Conservation (phyloP, 2,329 filamentous ascomycete species). For the Xylaria sp. region DNA sequence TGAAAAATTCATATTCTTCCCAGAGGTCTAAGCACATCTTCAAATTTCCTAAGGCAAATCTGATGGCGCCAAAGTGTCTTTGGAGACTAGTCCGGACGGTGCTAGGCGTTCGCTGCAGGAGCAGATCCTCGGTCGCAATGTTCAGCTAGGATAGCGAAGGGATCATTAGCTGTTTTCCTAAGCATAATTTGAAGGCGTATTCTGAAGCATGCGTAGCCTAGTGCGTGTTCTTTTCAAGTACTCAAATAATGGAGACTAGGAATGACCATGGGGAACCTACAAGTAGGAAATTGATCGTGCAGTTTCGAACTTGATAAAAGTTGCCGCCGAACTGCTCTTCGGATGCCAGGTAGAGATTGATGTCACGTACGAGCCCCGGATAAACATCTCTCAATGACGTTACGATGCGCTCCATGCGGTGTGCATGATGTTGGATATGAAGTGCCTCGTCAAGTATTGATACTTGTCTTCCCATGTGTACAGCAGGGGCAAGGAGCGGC, state of each 20-base stretch:
- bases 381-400: neutral
- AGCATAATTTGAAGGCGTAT: neutral
- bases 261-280: neutral
- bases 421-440: neutral
- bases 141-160: neutral
- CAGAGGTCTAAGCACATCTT: neutral
- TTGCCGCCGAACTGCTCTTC: neutral
- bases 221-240: neutral
- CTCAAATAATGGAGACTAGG: neutral
- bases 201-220: neutral
- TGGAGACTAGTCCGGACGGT: neutral
- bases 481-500: neutral
- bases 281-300: rapidly evolving
- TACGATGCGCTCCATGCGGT: no score
- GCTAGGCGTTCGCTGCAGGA: neutral
- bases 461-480: no score
- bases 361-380: neutral
- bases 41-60: neutral
- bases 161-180: neutral
- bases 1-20: neutral
- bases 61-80: neutral
- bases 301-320: neutral
- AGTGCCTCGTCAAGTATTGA: no score
- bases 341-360: neutral
- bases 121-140: neutral